Evolutionary conservation across 257 asterid genomes (phyloP).

Genomic region (Capsicum baccatum): DNA sequence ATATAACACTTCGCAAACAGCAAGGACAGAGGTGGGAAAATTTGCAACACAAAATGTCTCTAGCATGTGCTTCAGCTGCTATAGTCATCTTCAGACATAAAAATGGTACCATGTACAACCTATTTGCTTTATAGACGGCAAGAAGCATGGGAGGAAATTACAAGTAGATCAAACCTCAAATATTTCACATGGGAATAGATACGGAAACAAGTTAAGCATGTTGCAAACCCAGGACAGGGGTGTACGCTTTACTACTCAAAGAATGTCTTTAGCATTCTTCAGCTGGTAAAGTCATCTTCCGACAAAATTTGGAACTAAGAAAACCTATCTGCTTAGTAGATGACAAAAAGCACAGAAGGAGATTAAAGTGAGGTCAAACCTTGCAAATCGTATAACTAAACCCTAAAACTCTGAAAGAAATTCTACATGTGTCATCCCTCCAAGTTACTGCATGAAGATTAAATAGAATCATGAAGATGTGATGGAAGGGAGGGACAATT

Average conservation of each 20-base stretch:
- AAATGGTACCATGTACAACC: not conserved
- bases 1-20: too few relatives aligned
- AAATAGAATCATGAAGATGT: constrained; percentile 31
- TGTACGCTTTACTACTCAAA: not conserved
- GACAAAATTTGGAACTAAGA: constrained; percentile 44
- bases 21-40: not conserved
- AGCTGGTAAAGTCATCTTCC: constrained; percentile 33
- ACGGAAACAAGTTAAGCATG: not conserved
- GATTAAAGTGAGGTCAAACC: not conserved
- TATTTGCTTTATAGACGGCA: constrained; percentile 17
- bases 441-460: constrained; percentile 21
- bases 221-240: not conserved
- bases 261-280: constrained; percentile 20
- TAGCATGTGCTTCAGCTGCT: not conserved
- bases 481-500: constrained; percentile 30
- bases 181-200: not conserved
- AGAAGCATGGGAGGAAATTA: not conserved
- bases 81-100: constrained; percentile 32
- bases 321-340: constrained; percentile 52
- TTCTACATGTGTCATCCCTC: constrained; percentile 26
- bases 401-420: not conserved
- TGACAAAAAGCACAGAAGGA: constrained; percentile 31
- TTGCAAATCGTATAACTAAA: not conserved
- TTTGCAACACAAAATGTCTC: constrained; percentile 18
- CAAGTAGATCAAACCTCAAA: not conserved